Conservation (phyloP, 1,284 basidiomycete genomes). For the Austropuccinia psidii region DNA sequence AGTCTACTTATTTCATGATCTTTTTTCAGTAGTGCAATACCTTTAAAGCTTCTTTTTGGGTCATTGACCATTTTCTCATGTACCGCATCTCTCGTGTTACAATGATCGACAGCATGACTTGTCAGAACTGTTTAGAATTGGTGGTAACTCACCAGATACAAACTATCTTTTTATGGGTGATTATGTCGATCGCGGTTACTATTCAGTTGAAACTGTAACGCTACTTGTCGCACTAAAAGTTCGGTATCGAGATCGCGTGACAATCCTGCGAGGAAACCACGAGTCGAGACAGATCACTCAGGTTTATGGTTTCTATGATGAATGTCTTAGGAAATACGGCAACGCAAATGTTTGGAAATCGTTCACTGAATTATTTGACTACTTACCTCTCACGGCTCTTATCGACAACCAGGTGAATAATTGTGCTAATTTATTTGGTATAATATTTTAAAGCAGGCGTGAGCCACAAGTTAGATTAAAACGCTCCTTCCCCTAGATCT, state of each 20-base stretch:
- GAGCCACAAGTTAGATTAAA: constrained; percentile 16
- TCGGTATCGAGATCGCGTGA: constrained; percentile 95
- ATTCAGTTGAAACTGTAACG: constrained; percentile 98
- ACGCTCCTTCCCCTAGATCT: constrained; percentile 61
- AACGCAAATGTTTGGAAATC: constrained; percentile 99
- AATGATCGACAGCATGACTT: constrained; percentile 72
- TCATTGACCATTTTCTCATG: constrained; percentile 38
- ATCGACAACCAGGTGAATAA: constrained; percentile 91
- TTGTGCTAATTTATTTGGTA: neutral
- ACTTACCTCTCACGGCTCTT: constrained; percentile 88
- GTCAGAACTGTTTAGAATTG: constrained; percentile 97
- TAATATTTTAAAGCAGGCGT: neutral
- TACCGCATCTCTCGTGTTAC: constrained; percentile 35
- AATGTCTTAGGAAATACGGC: constrained; percentile 98
- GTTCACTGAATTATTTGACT: constrained; percentile 99
- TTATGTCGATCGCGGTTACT: constrained; percentile 98
- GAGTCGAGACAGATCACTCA: constrained; percentile 99
- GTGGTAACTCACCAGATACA: constrained; percentile 97
- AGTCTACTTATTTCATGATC: constrained; percentile 51
- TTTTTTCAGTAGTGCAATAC: no score
- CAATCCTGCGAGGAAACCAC: constrained; percentile 96
- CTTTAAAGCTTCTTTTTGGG: neutral
- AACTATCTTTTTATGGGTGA: constrained; percentile 99
- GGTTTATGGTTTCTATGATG: constrained; percentile 99
- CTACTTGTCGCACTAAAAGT: constrained; percentile 97